Percentiles rank a stretch among this genome's conserved stretches.
Conservation (phyloP, 2,329 filamentous ascomycete genomes). For the Alternaria conjuncta region DNA sequence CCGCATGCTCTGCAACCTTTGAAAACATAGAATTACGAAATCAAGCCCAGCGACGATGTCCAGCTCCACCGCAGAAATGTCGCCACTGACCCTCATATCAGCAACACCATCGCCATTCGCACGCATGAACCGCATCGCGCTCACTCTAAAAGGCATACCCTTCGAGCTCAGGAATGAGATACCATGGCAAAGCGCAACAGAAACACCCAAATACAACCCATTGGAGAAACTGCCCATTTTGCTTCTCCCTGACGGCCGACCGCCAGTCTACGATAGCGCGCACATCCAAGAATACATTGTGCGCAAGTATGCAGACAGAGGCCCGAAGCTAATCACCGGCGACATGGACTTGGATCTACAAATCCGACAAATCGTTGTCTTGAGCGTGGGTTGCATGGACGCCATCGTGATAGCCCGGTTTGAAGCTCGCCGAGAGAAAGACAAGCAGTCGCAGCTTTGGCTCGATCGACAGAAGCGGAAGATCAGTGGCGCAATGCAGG, state of each 20-base stretch:
- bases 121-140: conserved; percentile 51
- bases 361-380: conserved; percentile 21
- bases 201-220: conserved; percentile 50
- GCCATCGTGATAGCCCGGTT: conserved; percentile 21
- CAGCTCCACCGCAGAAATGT: not conserved
- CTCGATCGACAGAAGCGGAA: conserved; percentile 20
- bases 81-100: conserved; percentile 25
- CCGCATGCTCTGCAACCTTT: not conserved
- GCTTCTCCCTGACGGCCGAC: conserved; percentile 28
- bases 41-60: not conserved
- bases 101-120: conserved; percentile 51
- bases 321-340: conserved; percentile 13
- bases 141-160: conserved; percentile 49
- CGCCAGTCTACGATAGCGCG: conserved; percentile 23
- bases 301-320: conserved; percentile 16
- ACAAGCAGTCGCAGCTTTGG: conserved; percentile 13
- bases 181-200: conserved; percentile 50
- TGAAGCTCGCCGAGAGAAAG: conserved; percentile 15
- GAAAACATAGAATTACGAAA: not conserved
- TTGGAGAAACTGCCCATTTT: conserved; percentile 51
- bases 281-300: conserved; percentile 27
- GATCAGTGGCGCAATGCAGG: conserved; percentile 17
- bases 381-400: conserved; percentile 22
- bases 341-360: conserved; percentile 14
- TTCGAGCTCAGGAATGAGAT: conserved; percentile 53